phyloP scores from a whole-genome alignment of 495 filamentous ascomycete species.

The Penicillium ochrochloron region DNA sequence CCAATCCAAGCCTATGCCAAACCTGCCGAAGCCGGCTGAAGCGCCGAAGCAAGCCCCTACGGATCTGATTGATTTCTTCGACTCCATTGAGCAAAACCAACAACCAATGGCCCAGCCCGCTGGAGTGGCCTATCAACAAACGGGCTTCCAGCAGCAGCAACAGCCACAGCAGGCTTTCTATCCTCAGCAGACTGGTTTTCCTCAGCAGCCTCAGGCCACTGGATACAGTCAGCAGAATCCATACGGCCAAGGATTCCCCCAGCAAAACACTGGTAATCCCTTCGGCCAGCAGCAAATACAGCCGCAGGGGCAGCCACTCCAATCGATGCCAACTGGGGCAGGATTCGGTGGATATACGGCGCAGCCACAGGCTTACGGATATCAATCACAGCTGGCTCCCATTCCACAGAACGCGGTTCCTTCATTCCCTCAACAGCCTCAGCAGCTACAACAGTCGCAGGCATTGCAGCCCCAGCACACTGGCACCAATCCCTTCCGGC shows the following conservation, averaged over 20 bases:
- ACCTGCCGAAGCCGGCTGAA: conserved; percentile 23
- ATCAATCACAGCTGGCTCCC: conserved; percentile 53
- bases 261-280: conserved; percentile 53
- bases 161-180: conserved; percentile 42
- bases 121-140: conserved; percentile 53
- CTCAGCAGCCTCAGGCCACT: conserved; percentile 42
- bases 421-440: conserved; percentile 55
- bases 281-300: conserved; percentile 54
- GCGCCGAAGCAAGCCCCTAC: conserved; percentile 63
- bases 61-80: conserved; percentile 98
- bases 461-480: conserved; percentile 58
- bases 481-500: conserved; percentile 85
- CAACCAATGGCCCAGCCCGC: conserved; percentile 60
- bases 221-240: conserved; percentile 24
- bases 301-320: conserved; percentile 49
- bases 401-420: conserved; percentile 70
- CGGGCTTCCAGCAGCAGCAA: conserved; percentile 51
- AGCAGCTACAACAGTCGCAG: conserved; percentile 32
- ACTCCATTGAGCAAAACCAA: conserved; percentile 92
- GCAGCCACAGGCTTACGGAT: conserved; percentile 60
- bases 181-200: conserved; percentile 39
- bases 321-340: conserved; percentile 71
- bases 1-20: conserved; percentile 33
- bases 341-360: conserved; percentile 87
- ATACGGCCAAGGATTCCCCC: conserved; percentile 51